Percentiles rank a stretch among this genome's conserved stretches.
Conservation (phyloP, 2,329 filamentous ascomycete genomes). For the Neurospora sp. region DNA sequence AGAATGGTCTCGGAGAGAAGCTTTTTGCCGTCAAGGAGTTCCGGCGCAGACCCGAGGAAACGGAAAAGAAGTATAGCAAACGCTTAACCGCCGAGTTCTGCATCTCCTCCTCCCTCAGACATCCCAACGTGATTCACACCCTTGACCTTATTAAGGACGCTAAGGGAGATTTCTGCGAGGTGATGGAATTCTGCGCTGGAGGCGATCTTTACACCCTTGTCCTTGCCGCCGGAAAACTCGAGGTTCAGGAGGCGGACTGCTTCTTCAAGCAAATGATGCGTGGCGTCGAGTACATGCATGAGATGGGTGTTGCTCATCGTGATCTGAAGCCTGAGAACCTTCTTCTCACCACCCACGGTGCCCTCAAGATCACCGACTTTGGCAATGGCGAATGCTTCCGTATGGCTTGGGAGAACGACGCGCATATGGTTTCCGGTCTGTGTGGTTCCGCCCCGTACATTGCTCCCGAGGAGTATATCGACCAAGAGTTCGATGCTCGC, state of each 20-base stretch:
- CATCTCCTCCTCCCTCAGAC: constrained; percentile 91
- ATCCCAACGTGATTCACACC: constrained; percentile 97
- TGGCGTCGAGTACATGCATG: constrained; percentile 96
- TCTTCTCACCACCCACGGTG: constrained; percentile 82
- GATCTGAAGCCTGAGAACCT: constrained; percentile 97
- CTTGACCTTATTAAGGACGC: constrained; percentile 90
- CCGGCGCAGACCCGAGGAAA: constrained; percentile 85
- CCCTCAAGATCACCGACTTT: constrained; percentile 96
- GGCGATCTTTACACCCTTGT: constrained; percentile 93
- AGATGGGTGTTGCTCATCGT: constrained; percentile 96
- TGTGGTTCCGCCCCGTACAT: constrained; percentile 97
- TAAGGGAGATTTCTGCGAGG: constrained; percentile 96
- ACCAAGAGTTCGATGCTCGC: constrained; percentile 91
- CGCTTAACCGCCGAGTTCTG: constrained; percentile 95
- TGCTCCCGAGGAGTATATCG: constrained; percentile 88
- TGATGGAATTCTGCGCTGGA: constrained; percentile 98
- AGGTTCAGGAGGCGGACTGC: constrained; percentile 88
- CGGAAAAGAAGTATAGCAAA: constrained; percentile 95
- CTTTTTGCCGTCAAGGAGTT: constrained; percentile 98
- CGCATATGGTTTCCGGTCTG: constrained; percentile 94
- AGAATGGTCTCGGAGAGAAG: constrained; percentile 72
- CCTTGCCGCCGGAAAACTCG: constrained; percentile 81
- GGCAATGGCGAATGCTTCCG: constrained; percentile 98
- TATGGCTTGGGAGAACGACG: constrained; percentile 98
- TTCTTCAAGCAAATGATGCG: constrained; percentile 99